Conservation (phyloP, 495 filamentous ascomycete genomes). For the Penicillium cosmopolitanum region DNA sequence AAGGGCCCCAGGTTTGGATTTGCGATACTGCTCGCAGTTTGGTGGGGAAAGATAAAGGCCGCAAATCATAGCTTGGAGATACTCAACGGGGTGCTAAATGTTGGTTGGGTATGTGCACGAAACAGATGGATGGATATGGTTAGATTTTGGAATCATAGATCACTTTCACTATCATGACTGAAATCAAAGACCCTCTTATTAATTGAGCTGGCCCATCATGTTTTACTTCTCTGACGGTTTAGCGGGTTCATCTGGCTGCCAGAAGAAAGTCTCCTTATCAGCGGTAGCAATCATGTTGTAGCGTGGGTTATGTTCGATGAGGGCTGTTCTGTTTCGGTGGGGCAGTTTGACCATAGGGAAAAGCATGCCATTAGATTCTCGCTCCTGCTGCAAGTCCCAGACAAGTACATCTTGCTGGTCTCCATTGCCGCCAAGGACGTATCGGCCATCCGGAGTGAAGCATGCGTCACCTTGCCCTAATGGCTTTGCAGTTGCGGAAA, state of each 20-base stretch:
- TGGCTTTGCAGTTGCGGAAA: conserved; percentile 50
- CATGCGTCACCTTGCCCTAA: conserved; percentile 79
- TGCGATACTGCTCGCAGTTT: conserved; percentile 66
- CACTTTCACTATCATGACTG: background rate
- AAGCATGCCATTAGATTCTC: conserved; percentile 55
- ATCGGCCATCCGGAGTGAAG: conserved; percentile 86
- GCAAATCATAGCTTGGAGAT: conserved; percentile 33
- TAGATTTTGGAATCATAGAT: background rate
- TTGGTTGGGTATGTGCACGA: background rate
- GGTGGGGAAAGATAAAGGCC: conserved; percentile 63
- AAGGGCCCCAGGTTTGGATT: conserved; percentile 63
- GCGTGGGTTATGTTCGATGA: conserved; percentile 86
- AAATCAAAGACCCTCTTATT: background rate
- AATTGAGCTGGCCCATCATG: background rate
- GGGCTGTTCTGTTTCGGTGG: conserved; percentile 65
- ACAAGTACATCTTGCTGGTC: conserved; percentile 72
- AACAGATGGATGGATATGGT: background rate
- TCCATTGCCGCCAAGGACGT: conserved; percentile 75
- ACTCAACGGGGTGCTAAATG: background rate
- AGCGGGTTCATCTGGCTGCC: conserved; percentile 66
- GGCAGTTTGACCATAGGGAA: conserved; percentile 67
- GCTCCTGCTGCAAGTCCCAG: conserved; percentile 74
- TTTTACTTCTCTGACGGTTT: conserved; percentile 39
- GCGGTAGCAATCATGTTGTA: conserved; percentile 88
- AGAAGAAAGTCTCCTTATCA: conserved; percentile 86